Conservation (phyloP, 352 stramenopile species). For the Halophytophthora batemanensis region DNA sequence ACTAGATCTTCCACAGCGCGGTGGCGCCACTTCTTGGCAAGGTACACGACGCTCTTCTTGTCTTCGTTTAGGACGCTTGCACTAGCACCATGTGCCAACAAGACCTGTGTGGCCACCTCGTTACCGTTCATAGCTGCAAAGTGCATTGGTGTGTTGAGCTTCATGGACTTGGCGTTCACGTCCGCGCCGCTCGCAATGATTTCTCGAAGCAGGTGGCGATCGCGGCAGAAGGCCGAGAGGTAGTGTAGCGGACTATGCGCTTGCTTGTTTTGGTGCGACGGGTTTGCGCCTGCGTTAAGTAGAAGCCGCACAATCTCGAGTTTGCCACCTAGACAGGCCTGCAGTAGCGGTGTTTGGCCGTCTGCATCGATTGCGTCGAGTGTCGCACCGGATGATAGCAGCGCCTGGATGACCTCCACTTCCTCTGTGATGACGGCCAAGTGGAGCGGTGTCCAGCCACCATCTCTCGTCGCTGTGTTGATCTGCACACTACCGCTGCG, state of each 20-base stretch:
- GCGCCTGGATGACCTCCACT: slow-evolving; percentile 35
- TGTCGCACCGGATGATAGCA: slow-evolving; percentile 44
- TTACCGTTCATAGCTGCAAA: slow-evolving; percentile 81
- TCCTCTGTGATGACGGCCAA: slow-evolving; percentile 65
- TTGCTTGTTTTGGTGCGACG: slow-evolving; percentile 67
- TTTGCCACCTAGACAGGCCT: slow-evolving; percentile 55
- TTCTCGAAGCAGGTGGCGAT: slow-evolving; percentile 41
- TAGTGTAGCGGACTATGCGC: slow-evolving; percentile 65
- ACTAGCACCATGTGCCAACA: slow-evolving; percentile 58
- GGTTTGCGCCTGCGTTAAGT: slow-evolving; percentile 45
- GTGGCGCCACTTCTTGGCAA: slow-evolving; percentile 75
- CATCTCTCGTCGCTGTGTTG: slow-evolving; percentile 45
- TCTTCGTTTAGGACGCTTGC: slow-evolving; percentile 71
- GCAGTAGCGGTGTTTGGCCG: slow-evolving; percentile 54
- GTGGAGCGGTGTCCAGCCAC: slow-evolving; percentile 54
- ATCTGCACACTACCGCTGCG: slow-evolving; percentile 36
- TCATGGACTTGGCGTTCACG: slow-evolving; percentile 68
- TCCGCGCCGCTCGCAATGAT: slow-evolving; percentile 49
- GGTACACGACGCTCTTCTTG: slow-evolving; percentile 68
- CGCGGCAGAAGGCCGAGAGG: slow-evolving; percentile 56
- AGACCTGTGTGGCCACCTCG: slow-evolving; percentile 52
- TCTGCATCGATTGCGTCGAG: slow-evolving; percentile 61
- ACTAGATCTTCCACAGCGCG: slow-evolving; percentile 54
- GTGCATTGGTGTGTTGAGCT: slow-evolving; percentile 71
- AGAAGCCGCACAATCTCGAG: slow-evolving; percentile 48